Conservation (phyloP, 331 rosid genomes). For the Telfairia occidentalis region DNA sequence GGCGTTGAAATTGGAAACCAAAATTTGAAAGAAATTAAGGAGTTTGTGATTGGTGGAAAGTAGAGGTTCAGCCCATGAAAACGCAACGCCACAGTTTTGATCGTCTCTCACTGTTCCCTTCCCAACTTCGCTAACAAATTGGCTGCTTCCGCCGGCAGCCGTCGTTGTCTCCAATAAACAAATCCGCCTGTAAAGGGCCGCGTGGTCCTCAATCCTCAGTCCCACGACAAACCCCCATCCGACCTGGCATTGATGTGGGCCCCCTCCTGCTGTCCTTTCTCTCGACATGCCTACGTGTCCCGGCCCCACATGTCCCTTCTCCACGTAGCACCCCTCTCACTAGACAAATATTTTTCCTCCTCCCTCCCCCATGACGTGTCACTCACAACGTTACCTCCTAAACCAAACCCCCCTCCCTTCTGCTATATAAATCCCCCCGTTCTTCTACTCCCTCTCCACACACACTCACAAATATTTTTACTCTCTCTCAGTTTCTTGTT, state of each 20-base stretch:
- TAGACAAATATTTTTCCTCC: not conserved
- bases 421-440: slow-evolving; percentile 15
- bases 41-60: too few species aligned
- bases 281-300: slow-evolving; percentile 25
- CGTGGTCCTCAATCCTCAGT: slow-evolving; percentile 28
- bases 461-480: not conserved
- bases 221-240: not conserved
- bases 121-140: slow-evolving; percentile 8
- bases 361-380: not conserved
- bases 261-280: slow-evolving; percentile 37
- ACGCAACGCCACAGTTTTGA: not conserved
- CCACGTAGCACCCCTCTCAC: not conserved
- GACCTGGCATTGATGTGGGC: slow-evolving; percentile 32
- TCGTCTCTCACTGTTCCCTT: slow-evolving; percentile 13
- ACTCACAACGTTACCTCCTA: not conserved
- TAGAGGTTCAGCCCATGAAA: not conserved
- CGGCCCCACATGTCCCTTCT: slow-evolving; percentile 38
- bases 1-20: not conserved
- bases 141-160: slow-evolving; percentile 42
- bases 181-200: slow-evolving; percentile 21
- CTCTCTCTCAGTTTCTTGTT: not conserved
- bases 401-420: not conserved
- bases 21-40: too few species aligned
- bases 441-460: not conserved
- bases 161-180: slow-evolving; percentile 28